Percentiles rank a stretch among this genome's conserved stretches.
phyloP scores from a whole-genome alignment of 2,329 filamentous ascomycete species.

The Cladobotryum protrusum region DNA sequence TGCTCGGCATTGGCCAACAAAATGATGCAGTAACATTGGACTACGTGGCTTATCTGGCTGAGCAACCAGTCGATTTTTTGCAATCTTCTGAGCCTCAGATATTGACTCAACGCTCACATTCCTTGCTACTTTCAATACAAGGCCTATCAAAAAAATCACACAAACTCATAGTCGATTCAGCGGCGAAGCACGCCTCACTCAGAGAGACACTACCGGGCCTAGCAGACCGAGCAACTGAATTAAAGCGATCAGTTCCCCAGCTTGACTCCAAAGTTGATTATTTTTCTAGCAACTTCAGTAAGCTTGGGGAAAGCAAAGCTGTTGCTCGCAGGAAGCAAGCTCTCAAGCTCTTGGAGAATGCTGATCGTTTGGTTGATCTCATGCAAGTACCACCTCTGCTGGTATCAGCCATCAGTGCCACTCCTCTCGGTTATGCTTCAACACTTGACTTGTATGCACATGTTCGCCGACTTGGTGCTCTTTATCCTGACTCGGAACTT shows the following conservation, averaged over 20 bases:
- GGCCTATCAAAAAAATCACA: slow-evolving; percentile 84
- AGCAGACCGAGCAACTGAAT: slow-evolving; percentile 55
- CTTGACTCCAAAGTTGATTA: slow-evolving; percentile 71
- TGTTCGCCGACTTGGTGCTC: slow-evolving; percentile 73
- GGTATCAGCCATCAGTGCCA: slow-evolving; percentile 65
- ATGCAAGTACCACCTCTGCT: slow-evolving; percentile 84
- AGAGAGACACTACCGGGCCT: slow-evolving; percentile 65
- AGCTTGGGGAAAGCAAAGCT: slow-evolving; percentile 61
- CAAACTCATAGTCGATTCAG: slow-evolving; percentile 74
- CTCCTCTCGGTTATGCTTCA: slow-evolving; percentile 72
- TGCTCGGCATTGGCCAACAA: slow-evolving; percentile 26
- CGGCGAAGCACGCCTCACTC: slow-evolving; percentile 69
- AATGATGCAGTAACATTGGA: slow-evolving; percentile 50
- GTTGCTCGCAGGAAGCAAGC: slow-evolving; percentile 71
- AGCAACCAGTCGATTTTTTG: slow-evolving; percentile 68
- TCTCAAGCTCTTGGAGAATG: slow-evolving; percentile 75
- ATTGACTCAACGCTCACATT: slow-evolving; percentile 75
- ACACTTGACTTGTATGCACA: slow-evolving; percentile 91
- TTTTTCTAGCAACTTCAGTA: slow-evolving; percentile 80
- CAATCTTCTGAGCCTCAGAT: slow-evolving; percentile 69
- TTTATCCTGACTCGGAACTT: slow-evolving; percentile 75
- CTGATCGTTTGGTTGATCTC: slow-evolving; percentile 83
- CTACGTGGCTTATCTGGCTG: slow-evolving; percentile 74
- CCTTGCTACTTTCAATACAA: slow-evolving; percentile 76
- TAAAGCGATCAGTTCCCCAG: slow-evolving; percentile 67